Conservation (phyloP, 495 filamentous ascomycete species). For the Sabuloglossum arenarium region DNA sequence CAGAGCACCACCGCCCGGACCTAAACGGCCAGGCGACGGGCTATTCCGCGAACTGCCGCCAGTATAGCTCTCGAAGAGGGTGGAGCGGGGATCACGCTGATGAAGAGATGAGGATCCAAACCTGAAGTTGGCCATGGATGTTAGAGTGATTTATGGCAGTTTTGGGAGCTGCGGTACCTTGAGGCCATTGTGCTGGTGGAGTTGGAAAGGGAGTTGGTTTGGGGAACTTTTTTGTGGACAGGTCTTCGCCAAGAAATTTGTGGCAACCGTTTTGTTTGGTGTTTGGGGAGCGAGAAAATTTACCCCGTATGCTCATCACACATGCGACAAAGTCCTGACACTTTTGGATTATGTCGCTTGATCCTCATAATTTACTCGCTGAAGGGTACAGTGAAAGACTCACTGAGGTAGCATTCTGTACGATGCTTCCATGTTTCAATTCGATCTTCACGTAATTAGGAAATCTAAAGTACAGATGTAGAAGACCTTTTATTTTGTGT, state of each 20-base stretch:
- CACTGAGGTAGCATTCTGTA: not conserved
- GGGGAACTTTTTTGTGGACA: not conserved
- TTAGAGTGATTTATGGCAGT: not conserved
- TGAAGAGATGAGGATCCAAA: constrained; percentile 21
- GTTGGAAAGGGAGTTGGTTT: not conserved
- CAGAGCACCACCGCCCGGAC: not conserved
- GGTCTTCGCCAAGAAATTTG: not conserved
- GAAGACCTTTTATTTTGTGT: not conserved
- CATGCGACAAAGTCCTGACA: not conserved
- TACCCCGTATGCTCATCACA: too few relatives aligned
- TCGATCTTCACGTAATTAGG: not conserved
- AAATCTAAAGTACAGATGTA: not conserved
- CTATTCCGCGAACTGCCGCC: constrained; percentile 23
- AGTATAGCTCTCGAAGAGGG: constrained; percentile 56
- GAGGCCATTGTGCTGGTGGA: not conserved
- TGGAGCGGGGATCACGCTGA: constrained; percentile 69
- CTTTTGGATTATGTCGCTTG: not conserved
- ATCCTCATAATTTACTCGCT: not conserved
- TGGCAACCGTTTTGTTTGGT: not conserved
- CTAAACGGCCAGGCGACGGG: constrained; percentile 9
- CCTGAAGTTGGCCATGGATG: constrained; percentile 7
- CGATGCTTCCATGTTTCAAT: not conserved
- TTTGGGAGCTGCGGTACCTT: not conserved
- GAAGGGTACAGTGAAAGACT: not conserved
- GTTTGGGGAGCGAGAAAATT: not conserved